phyloP scores from a whole-genome alignment of 1,284 basidiomycete genomes.

The Leccinum pallidistipes region DNA sequence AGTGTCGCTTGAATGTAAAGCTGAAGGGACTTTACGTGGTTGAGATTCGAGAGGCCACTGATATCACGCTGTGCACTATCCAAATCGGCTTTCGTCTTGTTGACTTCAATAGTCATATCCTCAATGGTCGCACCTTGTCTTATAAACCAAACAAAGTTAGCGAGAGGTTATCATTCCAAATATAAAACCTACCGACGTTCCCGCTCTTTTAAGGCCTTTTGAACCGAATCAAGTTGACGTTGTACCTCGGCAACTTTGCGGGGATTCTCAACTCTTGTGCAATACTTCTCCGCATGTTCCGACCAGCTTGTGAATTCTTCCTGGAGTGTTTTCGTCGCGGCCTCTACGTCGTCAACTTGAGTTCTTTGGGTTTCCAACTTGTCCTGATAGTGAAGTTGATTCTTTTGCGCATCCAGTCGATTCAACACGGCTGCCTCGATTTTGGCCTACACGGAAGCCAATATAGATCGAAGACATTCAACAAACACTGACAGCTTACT shows the following conservation, averaged over 20 bases:
- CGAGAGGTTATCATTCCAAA: background rate
- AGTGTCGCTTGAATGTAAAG: background rate
- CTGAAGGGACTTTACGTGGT: conserved; percentile 48
- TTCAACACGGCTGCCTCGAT: conserved; percentile 46
- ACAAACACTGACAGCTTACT: conserved; percentile 15
- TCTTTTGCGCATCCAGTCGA: conserved; percentile 49
- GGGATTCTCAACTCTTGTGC: conserved; percentile 56
- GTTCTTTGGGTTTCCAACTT: conserved; percentile 49
- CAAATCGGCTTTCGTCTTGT: conserved; percentile 56
- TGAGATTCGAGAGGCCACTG: conserved; percentile 59
- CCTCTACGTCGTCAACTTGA: conserved; percentile 44
- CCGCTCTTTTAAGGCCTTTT: conserved; percentile 67
- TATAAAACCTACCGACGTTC: conserved; percentile 55
- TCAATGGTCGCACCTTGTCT: conserved; percentile 80
- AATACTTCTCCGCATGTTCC: conserved; percentile 62
- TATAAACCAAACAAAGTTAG: conserved; percentile 10
- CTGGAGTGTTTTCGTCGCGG: conserved; percentile 48
- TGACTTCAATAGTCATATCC: conserved; percentile 70
- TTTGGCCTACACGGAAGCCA: conserved; percentile 34
- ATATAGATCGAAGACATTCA: background rate
- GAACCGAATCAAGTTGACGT: conserved; percentile 60
- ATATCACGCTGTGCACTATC: conserved; percentile 62
- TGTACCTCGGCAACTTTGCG: conserved; percentile 58
- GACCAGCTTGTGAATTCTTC: conserved; percentile 70
- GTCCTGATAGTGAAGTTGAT: conserved; percentile 44